Conservation (phyloP, 1,139 yeast species). For the Yamadazyma membranifaciens region DNA sequence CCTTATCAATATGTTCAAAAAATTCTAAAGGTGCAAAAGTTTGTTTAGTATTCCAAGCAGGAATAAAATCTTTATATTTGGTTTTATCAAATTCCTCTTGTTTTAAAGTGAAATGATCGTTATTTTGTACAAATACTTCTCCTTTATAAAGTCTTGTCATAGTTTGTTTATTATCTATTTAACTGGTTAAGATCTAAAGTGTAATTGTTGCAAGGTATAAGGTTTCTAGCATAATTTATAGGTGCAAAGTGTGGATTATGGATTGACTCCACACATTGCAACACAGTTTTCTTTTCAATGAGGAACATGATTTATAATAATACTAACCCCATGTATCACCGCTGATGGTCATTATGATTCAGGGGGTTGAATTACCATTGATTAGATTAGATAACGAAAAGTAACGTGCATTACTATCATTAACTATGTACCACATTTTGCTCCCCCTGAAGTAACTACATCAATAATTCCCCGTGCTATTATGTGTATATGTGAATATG, state of each 20-base stretch:
- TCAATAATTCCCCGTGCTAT: too few relatives aligned
- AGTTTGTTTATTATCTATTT: background rate
- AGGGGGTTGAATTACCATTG: too few relatives aligned
- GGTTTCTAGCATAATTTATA: too few relatives aligned
- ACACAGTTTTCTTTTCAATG: constrained; percentile 3
- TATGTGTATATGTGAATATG: too few relatives aligned
- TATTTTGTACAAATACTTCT: constrained; percentile 2
- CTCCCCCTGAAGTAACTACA: too few relatives aligned
- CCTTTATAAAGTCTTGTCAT: constrained; percentile 5
- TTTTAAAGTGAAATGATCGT: constrained; percentile 1
- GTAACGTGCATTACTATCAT: too few relatives aligned
- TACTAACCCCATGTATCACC: too few relatives aligned
- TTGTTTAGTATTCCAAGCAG: constrained; percentile 49
- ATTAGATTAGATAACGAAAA: too few relatives aligned
- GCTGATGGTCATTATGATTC: background rate
- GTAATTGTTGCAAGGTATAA: too few relatives aligned
- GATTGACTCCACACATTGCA: too few relatives aligned
- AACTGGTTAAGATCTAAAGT: too few relatives aligned
- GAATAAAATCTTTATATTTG: constrained; percentile 40
- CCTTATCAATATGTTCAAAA: constrained; percentile 53
- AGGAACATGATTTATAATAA: too few relatives aligned
- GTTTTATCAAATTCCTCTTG: constrained; percentile 9
- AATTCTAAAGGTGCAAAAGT: constrained; percentile 45
- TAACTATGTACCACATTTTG: background rate
- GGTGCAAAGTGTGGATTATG: constrained; percentile 2